Evolutionary conservation across 2,329 filamentous ascomycete genomes (phyloP).

Genomic region (Xylaria polymorpha): DNA sequence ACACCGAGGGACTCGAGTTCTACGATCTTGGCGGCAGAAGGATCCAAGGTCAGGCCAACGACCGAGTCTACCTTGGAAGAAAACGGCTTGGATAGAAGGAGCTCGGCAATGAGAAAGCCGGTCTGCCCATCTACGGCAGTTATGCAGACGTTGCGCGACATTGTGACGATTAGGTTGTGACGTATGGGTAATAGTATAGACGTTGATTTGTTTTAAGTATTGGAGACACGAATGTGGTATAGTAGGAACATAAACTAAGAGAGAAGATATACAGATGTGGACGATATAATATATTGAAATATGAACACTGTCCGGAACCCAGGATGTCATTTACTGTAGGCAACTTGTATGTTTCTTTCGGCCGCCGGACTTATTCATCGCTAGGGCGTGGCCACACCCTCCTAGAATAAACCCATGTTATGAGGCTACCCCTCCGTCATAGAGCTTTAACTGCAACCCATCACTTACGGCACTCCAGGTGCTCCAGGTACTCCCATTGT

Average conservation of each 20-base stretch:
- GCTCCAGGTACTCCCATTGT: too few relatives aligned
- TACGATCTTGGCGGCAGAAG: slow-evolving; percentile 52
- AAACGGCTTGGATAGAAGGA: slow-evolving; percentile 60
- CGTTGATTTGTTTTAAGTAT: background rate
- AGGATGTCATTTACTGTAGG: background rate
- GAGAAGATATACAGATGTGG: too few relatives aligned
- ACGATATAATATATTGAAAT: too few relatives aligned
- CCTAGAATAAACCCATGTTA: background rate
- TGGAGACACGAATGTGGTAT: too few relatives aligned
- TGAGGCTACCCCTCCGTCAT: background rate
- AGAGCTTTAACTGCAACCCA: background rate
- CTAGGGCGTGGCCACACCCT: background rate
- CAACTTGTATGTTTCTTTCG: background rate
- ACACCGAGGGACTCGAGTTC: slow-evolving; percentile 57
- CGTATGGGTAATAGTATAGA: background rate
- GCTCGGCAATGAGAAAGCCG: slow-evolving; percentile 62
- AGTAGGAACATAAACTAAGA: too few relatives aligned
- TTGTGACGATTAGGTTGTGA: slow-evolving; percentile 38
- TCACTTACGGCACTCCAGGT: background rate
- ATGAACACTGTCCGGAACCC: background rate
- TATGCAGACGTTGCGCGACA: slow-evolving; percentile 62
- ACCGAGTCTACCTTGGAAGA: slow-evolving; percentile 55
- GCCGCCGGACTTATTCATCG: background rate
- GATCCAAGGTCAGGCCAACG: slow-evolving; percentile 56
- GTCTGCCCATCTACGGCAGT: slow-evolving; percentile 63